phyloP scores from a whole-genome alignment of 371 early-diverging fungal species.

The Nematocida sp. region DNA sequence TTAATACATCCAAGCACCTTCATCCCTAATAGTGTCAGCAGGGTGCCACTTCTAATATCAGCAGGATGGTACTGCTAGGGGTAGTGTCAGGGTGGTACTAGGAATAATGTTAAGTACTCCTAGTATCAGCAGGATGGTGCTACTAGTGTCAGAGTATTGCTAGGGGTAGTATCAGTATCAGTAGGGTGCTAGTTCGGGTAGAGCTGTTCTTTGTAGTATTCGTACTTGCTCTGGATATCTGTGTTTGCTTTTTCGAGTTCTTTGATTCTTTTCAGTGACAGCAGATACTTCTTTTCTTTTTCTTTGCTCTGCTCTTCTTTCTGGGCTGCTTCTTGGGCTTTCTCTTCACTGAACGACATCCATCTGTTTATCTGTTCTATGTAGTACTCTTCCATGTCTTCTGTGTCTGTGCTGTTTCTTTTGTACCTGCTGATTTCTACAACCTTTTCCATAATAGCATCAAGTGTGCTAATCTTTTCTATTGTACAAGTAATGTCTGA shows the following conservation, averaged over 20 bases:
- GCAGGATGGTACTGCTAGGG: no score
- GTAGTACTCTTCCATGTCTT: constrained; percentile 31
- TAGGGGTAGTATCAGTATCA: no score
- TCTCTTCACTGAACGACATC: not conserved
- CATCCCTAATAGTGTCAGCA: no score
- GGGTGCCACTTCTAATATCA: no score
- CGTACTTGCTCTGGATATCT: not conserved
- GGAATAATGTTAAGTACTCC: no score
- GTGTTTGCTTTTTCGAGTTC: not conserved
- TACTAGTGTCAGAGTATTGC: no score
- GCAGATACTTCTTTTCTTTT: constrained; percentile 17
- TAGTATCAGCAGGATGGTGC: no score
- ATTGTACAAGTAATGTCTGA: not conserved
- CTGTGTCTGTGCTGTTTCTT: not conserved
- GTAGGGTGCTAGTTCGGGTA: no score
- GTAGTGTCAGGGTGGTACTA: no score
- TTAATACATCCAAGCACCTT: no score
- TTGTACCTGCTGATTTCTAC: not conserved
- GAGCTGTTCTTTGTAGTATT: not conserved
- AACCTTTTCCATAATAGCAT: constrained; percentile 3
- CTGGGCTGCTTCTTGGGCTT: not conserved
- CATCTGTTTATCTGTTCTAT: constrained; percentile 23
- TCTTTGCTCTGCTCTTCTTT: constrained; percentile 1
- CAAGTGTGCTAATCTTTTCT: constrained; percentile 13
- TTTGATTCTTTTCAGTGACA: constrained; percentile 12